Conservation (phyloP, 164 flowering plant species). For the Tinospora cordifolia region DNA sequence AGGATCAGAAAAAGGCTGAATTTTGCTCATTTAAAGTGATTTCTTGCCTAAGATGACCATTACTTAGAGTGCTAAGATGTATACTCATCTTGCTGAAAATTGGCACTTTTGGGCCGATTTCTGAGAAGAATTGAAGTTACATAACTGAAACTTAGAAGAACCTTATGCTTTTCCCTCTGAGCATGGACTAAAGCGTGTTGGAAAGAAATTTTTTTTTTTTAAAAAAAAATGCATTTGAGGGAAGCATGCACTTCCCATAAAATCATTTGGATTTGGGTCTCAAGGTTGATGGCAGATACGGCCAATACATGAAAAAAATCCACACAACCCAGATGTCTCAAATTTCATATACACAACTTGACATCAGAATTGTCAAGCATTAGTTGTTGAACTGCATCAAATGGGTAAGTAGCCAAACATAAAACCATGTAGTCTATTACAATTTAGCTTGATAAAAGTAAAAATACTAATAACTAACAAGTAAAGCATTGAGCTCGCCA, state of each 20-base stretch:
- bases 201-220: no score
- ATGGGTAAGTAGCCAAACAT: not conserved
- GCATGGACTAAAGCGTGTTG: no score
- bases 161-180: no score
- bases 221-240: not conserved
- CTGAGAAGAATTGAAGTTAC: no score
- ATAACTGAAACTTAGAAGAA: no score
- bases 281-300: no score
- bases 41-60: not conserved
- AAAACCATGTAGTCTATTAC: not conserved
- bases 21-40: not conserved
- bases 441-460: not conserved
- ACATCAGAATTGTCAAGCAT: not conserved
- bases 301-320: no score
- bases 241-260: not conserved
- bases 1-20: not conserved
- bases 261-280: not conserved
- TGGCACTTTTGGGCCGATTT: no score
- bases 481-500: not conserved
- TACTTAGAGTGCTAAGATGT: not conserved
- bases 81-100: not conserved
- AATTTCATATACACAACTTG: not conserved
- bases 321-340: not conserved
- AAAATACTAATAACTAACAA: not conserved
- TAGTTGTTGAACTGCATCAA: not conserved